These are phyloP conservation scores for Combretum micranthum DNA, from an alignment of 345 rosid genomes.

Conservation along the genomic window DNA sequence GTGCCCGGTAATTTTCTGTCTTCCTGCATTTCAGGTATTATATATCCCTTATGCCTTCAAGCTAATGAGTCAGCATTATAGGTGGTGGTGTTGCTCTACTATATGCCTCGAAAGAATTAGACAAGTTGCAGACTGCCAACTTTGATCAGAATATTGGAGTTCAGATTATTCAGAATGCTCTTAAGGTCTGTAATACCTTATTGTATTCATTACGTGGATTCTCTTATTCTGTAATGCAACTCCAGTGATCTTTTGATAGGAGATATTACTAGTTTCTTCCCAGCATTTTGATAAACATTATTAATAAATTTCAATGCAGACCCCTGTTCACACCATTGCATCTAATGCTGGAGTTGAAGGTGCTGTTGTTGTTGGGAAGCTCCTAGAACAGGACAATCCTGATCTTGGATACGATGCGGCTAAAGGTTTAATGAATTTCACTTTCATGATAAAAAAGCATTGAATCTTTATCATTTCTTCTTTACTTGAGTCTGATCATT, in stretches of 20 bases:
- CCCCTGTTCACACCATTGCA: slow-evolving; percentile 77
- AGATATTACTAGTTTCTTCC: background rate
- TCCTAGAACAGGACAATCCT: slow-evolving; percentile 73
- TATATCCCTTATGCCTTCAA: background rate
- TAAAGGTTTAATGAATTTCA: slow-evolving; percentile 45
- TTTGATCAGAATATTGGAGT: slow-evolving; percentile 94
- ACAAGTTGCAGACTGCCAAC: slow-evolving; percentile 74
- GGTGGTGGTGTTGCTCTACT: slow-evolving; percentile 98
- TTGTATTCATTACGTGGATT: background rate
- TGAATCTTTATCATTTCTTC: background rate
- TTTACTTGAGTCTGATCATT: background rate
- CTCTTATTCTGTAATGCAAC: background rate
- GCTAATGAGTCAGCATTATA: slow-evolving; percentile 12
- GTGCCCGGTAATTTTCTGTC: slow-evolving; percentile 55
- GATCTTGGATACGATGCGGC: slow-evolving; percentile 98
- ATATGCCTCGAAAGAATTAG: slow-evolving; percentile 83
- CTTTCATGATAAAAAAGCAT: background rate
- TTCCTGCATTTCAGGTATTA: background rate
- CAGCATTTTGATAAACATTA: background rate
- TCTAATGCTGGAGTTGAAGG: slow-evolving; percentile 94
- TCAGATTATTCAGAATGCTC: slow-evolving; percentile 91
- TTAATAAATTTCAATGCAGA: slow-evolving; percentile 32
- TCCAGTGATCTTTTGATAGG: background rate
- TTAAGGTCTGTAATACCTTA: slow-evolving; percentile 45
- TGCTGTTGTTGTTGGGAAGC: slow-evolving; percentile 90